Evolutionary conservation across 805 yeast species (phyloP).

Genomic region (Wickerhamiella alocasiicola): DNA sequence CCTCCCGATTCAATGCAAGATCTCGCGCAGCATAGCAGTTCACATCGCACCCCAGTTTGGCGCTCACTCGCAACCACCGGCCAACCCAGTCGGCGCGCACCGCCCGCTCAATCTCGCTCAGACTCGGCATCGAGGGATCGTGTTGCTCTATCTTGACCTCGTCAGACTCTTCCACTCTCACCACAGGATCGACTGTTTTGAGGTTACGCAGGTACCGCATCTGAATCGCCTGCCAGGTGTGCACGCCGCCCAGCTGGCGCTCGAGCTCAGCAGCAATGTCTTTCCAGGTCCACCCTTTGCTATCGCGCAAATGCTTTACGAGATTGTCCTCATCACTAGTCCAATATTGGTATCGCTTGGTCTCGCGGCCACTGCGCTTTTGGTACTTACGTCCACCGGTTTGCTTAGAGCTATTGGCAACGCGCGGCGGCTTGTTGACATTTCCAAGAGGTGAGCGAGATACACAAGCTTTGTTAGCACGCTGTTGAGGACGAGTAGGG

Average conservation of each 20-base stretch:
- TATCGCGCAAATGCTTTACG: conserved; percentile 2
- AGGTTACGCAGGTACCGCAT: conserved; percentile 32
- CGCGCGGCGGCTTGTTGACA: not conserved
- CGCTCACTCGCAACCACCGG: conserved; percentile 7
- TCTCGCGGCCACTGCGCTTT: not conserved
- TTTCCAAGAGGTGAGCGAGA: not conserved
- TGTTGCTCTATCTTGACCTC: no score
- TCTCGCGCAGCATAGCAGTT: no score
- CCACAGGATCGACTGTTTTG: no score
- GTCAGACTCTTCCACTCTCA: no score
- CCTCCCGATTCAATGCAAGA: no score
- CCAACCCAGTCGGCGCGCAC: conserved; percentile 2
- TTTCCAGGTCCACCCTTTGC: conserved; percentile 7
- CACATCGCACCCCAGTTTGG: conserved; percentile 2
- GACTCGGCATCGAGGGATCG: not conserved
- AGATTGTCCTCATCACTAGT: conserved; percentile 4
- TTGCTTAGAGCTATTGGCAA: not conserved
- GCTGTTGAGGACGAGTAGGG: not conserved
- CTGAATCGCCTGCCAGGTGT: conserved; percentile 36
- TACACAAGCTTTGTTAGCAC: not conserved
- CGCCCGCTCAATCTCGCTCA: not conserved
- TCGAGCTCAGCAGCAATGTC: conserved; percentile 27
- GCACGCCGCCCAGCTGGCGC: conserved; percentile 22
- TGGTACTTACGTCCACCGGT: not conserved
- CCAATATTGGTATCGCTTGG: conserved; percentile 11